A percentile compares a stretch with the other conserved stretches of the same genome.
Conservation (phyloP, 2,329 filamentous ascomycete genomes). For the Monosporascus sp. region DNA sequence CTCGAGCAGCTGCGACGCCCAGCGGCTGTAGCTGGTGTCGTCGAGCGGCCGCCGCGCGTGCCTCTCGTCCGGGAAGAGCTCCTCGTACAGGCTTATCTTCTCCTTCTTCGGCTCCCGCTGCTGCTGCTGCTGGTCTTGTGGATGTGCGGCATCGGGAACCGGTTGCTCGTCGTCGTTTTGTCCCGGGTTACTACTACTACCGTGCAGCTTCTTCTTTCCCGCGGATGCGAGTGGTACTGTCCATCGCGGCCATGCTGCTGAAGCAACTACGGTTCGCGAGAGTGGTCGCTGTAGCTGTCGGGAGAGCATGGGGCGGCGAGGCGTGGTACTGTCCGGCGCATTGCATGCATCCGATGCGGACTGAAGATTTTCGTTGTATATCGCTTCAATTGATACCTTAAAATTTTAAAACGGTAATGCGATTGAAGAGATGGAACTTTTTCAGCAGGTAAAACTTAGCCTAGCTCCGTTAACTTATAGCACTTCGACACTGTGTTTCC, state of each 20-base stretch:
- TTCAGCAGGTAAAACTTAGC: no score
- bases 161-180: not conserved
- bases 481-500: no score
- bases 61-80: constrained; percentile 51
- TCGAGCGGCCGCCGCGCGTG: constrained; percentile 13
- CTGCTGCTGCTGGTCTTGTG: constrained; percentile 5
- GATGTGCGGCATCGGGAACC: not conserved
- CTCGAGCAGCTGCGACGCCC: constrained; percentile 15
- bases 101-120: constrained; percentile 4
- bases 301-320: constrained; percentile 27
- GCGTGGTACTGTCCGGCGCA: constrained; percentile 19
- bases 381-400: no score
- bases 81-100: constrained; percentile 33
- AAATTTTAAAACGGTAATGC: no score
- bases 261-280: constrained; percentile 23
- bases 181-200: constrained; percentile 14
- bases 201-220: constrained; percentile 7
- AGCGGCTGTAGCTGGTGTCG: constrained; percentile 5
- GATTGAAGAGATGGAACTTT: no score
- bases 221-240: constrained; percentile 2
- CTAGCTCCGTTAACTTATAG: no score
- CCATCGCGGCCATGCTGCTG: constrained; percentile 21
- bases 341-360: constrained; percentile 9
- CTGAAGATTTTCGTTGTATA: not conserved
- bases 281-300: constrained; percentile 27